Base-by-base conservation (phyloP, 2,329 filamentous ascomycete genomes). In the Xylaria sp. region DNA sequence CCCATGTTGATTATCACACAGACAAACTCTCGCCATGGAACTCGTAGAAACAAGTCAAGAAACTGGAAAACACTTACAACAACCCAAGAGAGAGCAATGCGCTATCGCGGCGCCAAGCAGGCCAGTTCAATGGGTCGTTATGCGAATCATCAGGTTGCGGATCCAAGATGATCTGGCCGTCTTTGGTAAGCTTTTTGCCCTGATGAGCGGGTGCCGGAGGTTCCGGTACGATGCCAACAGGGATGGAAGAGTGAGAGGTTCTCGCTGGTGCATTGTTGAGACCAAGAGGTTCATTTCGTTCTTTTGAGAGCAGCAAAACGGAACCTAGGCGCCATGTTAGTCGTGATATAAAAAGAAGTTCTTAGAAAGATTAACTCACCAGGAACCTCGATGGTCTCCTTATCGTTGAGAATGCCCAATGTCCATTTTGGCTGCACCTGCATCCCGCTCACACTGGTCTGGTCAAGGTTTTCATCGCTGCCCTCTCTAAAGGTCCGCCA, bases 91-190 rank as follows among this genome's bases (percentile, higher is more conserved):
- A 93, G 0, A 96, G 68, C 63, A 97, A 76, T 0, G 93, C 91
- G 23, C 81, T 74, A 73, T 97, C 91, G 73, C 93, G 82, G 47
- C 91, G 84, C 86, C 90, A 91, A 5, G 81, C 77, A 0, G 90
- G 86, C 93, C 93, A 97, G 72, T 97, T 97, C 59, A 97, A 77
- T 1, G 93, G 93, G 68, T 97, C 93, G 65, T 97, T 97, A 55
- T 82, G 79, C 0, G 90, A 92, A 55, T 97, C 92, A 61, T 97
- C 92, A 0, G 93, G 93, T 71, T 97, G 93, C 0, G 93, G 93
- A 0, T 95, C 89, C 11, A 97, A 78, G 58, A 97, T 91, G 68
- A 97, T 91, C 62, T 84, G 83, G 13, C 92, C 92, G 71, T 96
- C 89, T 42, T 81, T 76, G 1, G 92, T 96, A 65, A 80, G 88